phyloP scores from a whole-genome alignment of 306 rosid genomes.

The Rosa chinensis region DNA sequence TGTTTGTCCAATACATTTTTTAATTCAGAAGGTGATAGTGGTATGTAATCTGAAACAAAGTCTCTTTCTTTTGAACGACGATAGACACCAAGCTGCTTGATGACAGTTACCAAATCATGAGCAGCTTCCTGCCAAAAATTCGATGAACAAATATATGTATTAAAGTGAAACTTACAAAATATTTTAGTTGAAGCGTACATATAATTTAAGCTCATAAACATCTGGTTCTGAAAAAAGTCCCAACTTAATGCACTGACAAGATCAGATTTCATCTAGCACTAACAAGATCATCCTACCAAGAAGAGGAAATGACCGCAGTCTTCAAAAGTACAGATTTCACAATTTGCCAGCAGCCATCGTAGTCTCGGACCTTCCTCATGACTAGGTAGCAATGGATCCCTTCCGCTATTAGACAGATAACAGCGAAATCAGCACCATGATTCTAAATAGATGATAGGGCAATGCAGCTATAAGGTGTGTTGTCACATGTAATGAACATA shows the following conservation, averaged over 20 bases:
- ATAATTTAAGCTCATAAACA: background rate
- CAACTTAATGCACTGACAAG: background rate
- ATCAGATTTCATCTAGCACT: background rate
- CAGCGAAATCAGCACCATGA: constrained; percentile 25
- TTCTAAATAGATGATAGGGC: constrained; percentile 16
- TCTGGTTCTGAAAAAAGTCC: background rate
- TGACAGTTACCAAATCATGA: constrained; percentile 61
- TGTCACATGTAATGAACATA: background rate
- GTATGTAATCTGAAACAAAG: constrained; percentile 64
- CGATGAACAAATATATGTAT: no score
- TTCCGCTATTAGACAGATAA: constrained; percentile 53
- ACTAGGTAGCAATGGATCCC: constrained; percentile 70
- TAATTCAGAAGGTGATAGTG: constrained; percentile 54
- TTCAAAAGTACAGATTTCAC: constrained; percentile 56
- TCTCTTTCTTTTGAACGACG: constrained; percentile 64
- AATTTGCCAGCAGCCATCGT: constrained; percentile 39
- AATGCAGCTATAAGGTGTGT: background rate
- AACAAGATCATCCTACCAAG: constrained; percentile 50
- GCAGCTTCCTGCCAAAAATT: constrained; percentile 57
- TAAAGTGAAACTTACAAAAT: no score
- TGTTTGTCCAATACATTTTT: constrained; percentile 30
- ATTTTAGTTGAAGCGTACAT: background rate
- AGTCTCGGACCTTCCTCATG: constrained; percentile 67
- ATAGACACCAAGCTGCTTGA: constrained; percentile 65
- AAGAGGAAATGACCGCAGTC: constrained; percentile 73